phyloP scores from a whole-genome alignment of 2,329 filamentous ascomycete genomes.

The Colletotrichum navitas region DNA sequence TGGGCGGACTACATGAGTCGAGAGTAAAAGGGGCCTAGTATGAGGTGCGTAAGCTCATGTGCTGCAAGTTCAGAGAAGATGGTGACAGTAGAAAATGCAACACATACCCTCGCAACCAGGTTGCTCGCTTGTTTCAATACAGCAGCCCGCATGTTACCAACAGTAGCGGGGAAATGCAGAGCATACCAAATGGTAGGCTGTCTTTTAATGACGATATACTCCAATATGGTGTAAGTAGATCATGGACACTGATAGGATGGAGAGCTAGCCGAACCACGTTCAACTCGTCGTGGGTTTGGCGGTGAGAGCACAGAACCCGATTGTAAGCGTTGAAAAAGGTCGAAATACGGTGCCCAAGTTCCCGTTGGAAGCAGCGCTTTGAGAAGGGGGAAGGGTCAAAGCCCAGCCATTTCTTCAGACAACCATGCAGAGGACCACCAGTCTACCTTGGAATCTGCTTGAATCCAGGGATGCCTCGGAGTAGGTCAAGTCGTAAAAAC shows the following conservation, averaged over 20 bases:
- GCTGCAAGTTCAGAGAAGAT: background rate
- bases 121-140: constrained; percentile 32
- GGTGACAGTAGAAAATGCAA: background rate
- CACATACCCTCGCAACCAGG: constrained; percentile 31
- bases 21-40: constrained; percentile 26
- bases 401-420: constrained; percentile 37
- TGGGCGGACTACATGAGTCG: constrained; percentile 28
- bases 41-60: constrained; percentile 3
- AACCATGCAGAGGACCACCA: constrained; percentile 16
- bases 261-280: background rate
- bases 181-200: background rate
- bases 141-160: constrained; percentile 31
- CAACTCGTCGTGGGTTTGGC: background rate
- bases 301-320: background rate
- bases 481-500: background rate
- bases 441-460: background rate
- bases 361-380: constrained; percentile 21
- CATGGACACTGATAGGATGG: background rate
- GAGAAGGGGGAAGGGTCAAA: constrained; percentile 33
- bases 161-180: background rate
- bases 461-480: background rate
- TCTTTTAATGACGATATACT: background rate
- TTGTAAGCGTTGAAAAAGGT: background rate
- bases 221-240: background rate
- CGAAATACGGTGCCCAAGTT: background rate